Evolutionary conservation across 2,329 filamentous ascomycete genomes (phyloP), one percentile per base, ranked within the genome.

Genomic region (Fusarium haematococcum): DNA sequence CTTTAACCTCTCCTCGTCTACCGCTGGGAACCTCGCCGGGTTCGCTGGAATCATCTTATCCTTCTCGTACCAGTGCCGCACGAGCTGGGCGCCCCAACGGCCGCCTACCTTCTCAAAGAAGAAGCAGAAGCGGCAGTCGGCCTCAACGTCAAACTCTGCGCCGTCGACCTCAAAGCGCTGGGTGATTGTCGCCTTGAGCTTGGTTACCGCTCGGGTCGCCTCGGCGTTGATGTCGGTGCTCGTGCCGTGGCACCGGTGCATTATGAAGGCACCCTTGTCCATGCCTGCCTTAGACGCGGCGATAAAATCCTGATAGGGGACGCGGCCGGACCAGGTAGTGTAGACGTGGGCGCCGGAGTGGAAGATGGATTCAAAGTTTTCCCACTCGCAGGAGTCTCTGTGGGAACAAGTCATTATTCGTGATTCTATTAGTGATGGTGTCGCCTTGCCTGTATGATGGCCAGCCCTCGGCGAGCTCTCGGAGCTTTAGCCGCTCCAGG

Each of bases 11-110:
- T 80, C 79, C 43, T 84, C 81, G 68, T 87, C 82, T 2, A 88
- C 66, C 7, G 67, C 60, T 0, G 86, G 86, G 14, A 86, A 77
- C 61, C 81, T 83, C 6, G 77, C 79, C 1, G 86, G 85, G 67
- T 87, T 83, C 2, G 86, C 8, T 81, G 82, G 63, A 86, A 73
- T 81, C 50, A 88, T 70, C 77, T 88, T 88, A 76, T 88, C 86
- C 80, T 88, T 88, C 77, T 88, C 87, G 69, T 88, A 88, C 82
- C 84, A 88, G 72, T 86, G 86, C 6, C 84, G 77, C 30, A 87
- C 86, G 60, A 84, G 85, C 3, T 80, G 77, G 1, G 86, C 85
- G 6, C 82, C 80, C 86, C 86, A 88, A 3, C 69, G 58, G 3
- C 76, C 81, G 27, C 83, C 77, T 2, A 78, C 64, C 72, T 84